A percentile compares a stretch with the other conserved stretches of the same genome.
phyloP scores from a whole-genome alignment of 257 asterid species.

The Verbena officinalis region DNA sequence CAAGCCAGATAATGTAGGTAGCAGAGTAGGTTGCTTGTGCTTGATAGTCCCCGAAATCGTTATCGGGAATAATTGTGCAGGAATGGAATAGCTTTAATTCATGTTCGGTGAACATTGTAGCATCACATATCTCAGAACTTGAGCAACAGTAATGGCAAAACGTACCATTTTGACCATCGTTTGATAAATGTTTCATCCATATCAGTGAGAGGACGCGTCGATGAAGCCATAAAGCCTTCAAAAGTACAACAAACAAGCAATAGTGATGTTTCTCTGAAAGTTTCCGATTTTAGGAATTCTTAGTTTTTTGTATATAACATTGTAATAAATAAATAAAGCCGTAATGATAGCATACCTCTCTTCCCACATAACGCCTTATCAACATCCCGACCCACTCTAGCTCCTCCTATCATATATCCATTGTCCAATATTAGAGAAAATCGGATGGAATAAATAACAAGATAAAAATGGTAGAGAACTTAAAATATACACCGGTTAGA shows the following conservation, averaged over 20 bases:
- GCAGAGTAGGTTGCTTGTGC: slow-evolving; percentile 79
- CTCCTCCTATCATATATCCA: slow-evolving; percentile 63
- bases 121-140: slow-evolving; percentile 22
- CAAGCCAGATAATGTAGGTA: slow-evolving; percentile 80
- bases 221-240: slow-evolving; percentile 92
- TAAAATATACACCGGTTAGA: background rate
- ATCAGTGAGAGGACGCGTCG: slow-evolving; percentile 86
- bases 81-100: slow-evolving; percentile 55
- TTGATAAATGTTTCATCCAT: slow-evolving; percentile 61
- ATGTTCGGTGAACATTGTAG: slow-evolving; percentile 41
- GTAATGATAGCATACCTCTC: slow-evolving; percentile 65
- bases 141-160: slow-evolving; percentile 24
- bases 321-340: slow-evolving; percentile 11
- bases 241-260: slow-evolving; percentile 11
- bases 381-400: slow-evolving; percentile 72
- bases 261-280: no score
- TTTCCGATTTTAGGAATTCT: no score
- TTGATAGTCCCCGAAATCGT: slow-evolving; percentile 68
- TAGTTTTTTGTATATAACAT: slow-evolving; percentile 12
- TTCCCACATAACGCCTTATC: slow-evolving; percentile 74
- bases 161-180: slow-evolving; percentile 16
- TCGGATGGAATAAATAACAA: slow-evolving; percentile 9
- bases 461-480: slow-evolving; percentile 17
- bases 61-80: slow-evolving; percentile 62
- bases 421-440: slow-evolving; percentile 35